Percentiles rank a stretch among this genome's conserved stretches.
These are phyloP conservation scores for Angomonas desouzai DNA, from an alignment of 208 protist species.

Conservation along the genomic window DNA sequence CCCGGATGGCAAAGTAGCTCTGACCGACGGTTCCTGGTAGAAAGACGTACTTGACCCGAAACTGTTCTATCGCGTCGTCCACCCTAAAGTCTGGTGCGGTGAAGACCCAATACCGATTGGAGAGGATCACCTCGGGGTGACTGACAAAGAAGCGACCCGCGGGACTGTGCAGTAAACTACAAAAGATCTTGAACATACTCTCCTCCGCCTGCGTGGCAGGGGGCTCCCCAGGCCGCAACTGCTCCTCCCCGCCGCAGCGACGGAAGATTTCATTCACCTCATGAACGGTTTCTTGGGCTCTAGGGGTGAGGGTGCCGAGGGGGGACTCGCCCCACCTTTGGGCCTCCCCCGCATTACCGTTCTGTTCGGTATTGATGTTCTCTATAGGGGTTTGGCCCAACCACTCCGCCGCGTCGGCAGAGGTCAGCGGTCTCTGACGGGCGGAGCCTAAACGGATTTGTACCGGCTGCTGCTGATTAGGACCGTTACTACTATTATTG, in stretches of 20 bases:
- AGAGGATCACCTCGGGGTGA: constrained; percentile 74
- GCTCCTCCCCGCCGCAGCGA: constrained; percentile 27
- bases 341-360: not conserved
- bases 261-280: constrained; percentile 44
- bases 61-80: constrained; percentile 53
- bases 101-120: constrained; percentile 68
- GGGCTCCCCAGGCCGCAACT: not conserved
- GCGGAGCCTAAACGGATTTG: no score
- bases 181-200: constrained; percentile 46
- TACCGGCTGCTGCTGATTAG: not conserved
- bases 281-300: constrained; percentile 27
- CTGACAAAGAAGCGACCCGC: constrained; percentile 53
- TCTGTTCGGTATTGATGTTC: no score
- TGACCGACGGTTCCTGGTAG: constrained; percentile 66
- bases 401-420: no score
- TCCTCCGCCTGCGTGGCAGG: constrained; percentile 29
- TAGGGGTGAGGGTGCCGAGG: constrained; percentile 17
- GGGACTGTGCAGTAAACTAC: constrained; percentile 34
- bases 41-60: constrained; percentile 39
- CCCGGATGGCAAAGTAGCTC: constrained; percentile 43
- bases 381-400: no score
- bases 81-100: constrained; percentile 54
- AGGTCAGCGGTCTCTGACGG: no score
- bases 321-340: not conserved
- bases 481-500: not conserved